Evolutionary conservation across 2,329 filamentous ascomycete genomes (phyloP), one percentile per base, ranked within the genome.

Genomic region (Verticillium nonalfalfae): DNA sequence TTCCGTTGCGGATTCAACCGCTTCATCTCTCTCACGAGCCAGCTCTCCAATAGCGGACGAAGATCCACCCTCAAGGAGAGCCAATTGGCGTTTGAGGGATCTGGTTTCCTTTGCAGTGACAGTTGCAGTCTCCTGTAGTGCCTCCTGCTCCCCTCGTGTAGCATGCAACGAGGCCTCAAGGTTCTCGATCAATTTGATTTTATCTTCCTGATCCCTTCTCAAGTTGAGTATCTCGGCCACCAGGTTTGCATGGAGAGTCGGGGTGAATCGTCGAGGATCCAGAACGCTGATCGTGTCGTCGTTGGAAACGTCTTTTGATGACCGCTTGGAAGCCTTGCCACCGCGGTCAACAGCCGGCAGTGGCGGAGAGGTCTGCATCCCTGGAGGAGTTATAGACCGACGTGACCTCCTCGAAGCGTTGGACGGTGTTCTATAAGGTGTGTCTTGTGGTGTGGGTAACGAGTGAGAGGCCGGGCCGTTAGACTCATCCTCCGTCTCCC

Each of bases 141-240:
- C 74, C 63, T 96, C 93, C 65, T 90, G 89, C 65, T 98, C 93
- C 61, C 85, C 83, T 60, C 87, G 87, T 1, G 87, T 82, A 1
- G 84, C 78, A 64, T 96, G 87, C 38, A 99, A 78, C 33, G 83
- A 87, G 1, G 82, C 79, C 75, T 99, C 95, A 15, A 99, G 80
- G 59, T 85, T 87, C 71, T 97, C 93, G 60, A 99, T 97, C 59
- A 92, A 84, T 68, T 87, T 91, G 55, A 89, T 85, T 75, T 97
- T 97, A 52, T 90, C 91, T 71, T 99, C 95, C 64, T 98, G 86
- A 66, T 99, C 95, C 62, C 95, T 84, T 26, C 93, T 87, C 58
- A 99, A 78, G 2, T 88, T 86, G 45, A 99, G 79, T 65, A 99
- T 99, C 74, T 99, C 95, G 0, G 94, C 94, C 1, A 99, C 94